These are phyloP conservation scores for Mycena epipterygia DNA, from an alignment of 768 basidiomycete species.

Conservation along the genomic window DNA sequence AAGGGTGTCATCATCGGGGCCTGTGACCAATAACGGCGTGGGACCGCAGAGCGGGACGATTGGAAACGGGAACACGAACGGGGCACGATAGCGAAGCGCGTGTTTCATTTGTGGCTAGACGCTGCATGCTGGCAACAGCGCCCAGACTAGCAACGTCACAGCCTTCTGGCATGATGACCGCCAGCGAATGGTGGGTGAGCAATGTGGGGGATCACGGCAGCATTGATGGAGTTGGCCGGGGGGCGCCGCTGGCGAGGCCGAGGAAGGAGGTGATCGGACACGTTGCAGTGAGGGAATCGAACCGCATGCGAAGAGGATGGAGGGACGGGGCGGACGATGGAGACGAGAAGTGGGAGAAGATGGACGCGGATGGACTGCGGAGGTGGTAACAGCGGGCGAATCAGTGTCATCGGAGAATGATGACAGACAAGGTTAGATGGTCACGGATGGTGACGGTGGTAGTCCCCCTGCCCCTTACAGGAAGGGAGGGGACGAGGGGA, in stretches of 20 bases:
- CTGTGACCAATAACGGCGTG: conserved; percentile 33
- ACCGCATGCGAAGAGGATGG: no score
- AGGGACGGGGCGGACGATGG: conserved; percentile 42
- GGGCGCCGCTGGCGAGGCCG: conserved; percentile 21
- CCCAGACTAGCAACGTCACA: conserved; percentile 35
- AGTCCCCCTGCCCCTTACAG: not conserved
- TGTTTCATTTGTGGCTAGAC: conserved; percentile 32
- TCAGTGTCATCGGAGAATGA: conserved; percentile 12
- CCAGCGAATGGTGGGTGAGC: conserved; percentile 27
- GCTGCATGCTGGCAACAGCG: conserved; percentile 24
- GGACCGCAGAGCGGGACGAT: conserved; percentile 24
- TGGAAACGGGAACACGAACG: no score
- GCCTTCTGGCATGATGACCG: conserved; percentile 34
- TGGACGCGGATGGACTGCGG: conserved; percentile 27
- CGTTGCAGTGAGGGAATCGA: conserved; percentile 3
- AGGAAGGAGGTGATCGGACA: conserved; percentile 28
- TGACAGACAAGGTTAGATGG: conserved; percentile 7
- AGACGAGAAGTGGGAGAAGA: conserved; percentile 54
- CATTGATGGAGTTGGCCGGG: conserved; percentile 25
- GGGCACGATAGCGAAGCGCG: conserved; percentile 29
- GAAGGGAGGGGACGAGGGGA: not conserved
- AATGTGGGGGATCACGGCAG: conserved; percentile 25
- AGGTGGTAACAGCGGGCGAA: conserved; percentile 4
- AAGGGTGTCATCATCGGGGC: conserved; percentile 13
- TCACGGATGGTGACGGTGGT: not conserved